Evolutionary conservation across 441 rosid species (phyloP).

Genomic region (Aquilaria agallochum): DNA sequence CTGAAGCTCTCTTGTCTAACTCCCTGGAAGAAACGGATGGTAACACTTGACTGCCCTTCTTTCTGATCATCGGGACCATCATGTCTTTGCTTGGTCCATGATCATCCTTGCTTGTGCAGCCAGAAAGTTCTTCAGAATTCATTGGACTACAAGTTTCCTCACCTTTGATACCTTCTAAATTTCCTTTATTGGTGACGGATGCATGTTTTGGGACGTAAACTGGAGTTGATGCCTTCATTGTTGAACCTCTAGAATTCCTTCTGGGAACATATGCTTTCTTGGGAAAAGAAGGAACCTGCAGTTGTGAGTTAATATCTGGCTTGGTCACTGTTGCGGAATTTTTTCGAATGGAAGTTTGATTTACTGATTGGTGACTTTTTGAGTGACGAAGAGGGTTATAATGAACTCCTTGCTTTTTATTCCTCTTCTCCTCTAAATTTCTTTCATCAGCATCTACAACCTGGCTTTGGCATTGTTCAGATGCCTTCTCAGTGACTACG

Average conservation of each 20-base stretch:
- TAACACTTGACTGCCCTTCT: constrained; percentile 16
- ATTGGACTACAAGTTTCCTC: constrained; percentile 1
- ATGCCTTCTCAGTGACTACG: background rate
- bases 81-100: constrained; percentile 9
- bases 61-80: constrained; percentile 5
- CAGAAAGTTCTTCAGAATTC: constrained; percentile 10
- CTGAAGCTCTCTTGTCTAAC: constrained; percentile 15
- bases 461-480: constrained; percentile 11
- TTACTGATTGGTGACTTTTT: constrained; percentile 10
- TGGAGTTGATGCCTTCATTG: constrained; percentile 16
- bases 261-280: constrained; percentile 13
- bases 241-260: constrained; percentile 13
- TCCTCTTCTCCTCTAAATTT: constrained; percentile 14
- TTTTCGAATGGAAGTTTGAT: constrained; percentile 10
- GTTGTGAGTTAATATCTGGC: constrained; percentile 16
- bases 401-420: constrained; percentile 8
- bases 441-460: constrained; percentile 12
- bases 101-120: constrained; percentile 18
- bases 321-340: constrained; percentile 15
- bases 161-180: background rate
- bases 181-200: constrained; percentile 8
- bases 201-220: constrained; percentile 5
- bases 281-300: constrained; percentile 19
- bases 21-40: constrained; percentile 10
- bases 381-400: constrained; percentile 9